Evolutionary conservation across 768 basidiomycete species (phyloP).

Genomic region (Lenzites betulinus): DNA sequence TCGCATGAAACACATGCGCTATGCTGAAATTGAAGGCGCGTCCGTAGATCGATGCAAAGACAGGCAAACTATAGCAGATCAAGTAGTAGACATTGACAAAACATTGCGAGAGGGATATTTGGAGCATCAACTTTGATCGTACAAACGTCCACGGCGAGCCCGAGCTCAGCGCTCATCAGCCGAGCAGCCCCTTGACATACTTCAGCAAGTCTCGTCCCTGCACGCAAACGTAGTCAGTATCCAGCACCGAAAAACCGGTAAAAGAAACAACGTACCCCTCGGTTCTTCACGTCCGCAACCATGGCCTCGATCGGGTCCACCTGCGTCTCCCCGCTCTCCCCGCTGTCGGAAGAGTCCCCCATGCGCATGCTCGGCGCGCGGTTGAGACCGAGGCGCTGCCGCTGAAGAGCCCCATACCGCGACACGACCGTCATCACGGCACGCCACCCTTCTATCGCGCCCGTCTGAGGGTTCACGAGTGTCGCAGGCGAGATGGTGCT

Average conservation of each 20-base stretch:
- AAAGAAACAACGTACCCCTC: slow-evolving; percentile 57
- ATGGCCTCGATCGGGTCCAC: slow-evolving; percentile 50
- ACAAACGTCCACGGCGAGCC: background rate
- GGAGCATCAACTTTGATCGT: background rate
- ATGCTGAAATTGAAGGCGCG: too few relatives aligned
- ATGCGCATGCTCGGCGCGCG: slow-evolving; percentile 33
- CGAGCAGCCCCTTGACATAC: slow-evolving; percentile 70
- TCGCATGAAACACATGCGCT: too few relatives aligned
- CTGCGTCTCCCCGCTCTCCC: slow-evolving; percentile 22
- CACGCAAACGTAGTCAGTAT: slow-evolving; percentile 15
- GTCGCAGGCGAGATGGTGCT: slow-evolving; percentile 34
- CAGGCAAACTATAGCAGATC: too few relatives aligned
- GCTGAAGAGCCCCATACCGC: slow-evolving; percentile 65
- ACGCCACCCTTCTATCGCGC: slow-evolving; percentile 72
- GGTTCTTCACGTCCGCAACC: slow-evolving; percentile 74
- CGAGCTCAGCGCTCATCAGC: slow-evolving; percentile 38
- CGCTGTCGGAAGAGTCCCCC: slow-evolving; percentile 6
- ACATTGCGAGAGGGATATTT: background rate
- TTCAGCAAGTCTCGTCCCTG: slow-evolving; percentile 71
- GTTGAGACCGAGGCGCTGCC: slow-evolving; percentile 42
- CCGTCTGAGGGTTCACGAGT: slow-evolving; percentile 33
- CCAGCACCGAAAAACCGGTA: background rate
- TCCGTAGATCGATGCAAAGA: too few relatives aligned
- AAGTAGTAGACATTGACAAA: too few relatives aligned
- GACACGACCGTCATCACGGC: slow-evolving; percentile 71